Conservation (phyloP, 306 rosid species). For the Prunus mongolica region DNA sequence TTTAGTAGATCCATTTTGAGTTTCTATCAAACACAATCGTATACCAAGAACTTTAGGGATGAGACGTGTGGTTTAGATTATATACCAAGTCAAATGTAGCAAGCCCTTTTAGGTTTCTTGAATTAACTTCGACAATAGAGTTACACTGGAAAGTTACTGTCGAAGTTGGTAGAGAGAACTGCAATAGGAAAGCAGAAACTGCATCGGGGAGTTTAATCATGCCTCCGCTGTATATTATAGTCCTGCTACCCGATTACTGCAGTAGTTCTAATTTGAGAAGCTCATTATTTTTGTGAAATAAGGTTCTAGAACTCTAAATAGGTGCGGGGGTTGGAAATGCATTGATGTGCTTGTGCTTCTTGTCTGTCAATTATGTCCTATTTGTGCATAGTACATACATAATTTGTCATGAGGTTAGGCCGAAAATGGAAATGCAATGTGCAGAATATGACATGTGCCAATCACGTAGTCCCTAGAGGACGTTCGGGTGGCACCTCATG, state of each 20-base stretch:
- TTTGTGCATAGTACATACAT: not conserved
- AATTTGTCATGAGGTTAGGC: not conserved
- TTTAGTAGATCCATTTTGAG: not conserved
- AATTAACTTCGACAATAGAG: not conserved
- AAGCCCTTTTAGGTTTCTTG: not conserved
- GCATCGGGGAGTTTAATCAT: not conserved
- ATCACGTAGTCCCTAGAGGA: not conserved
- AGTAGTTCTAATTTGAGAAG: not conserved
- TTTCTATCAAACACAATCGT: not conserved
- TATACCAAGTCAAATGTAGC: not conserved
- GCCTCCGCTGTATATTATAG: not conserved
- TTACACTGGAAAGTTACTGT: not conserved
- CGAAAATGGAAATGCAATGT: not conserved
- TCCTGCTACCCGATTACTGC: not conserved
- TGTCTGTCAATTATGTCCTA: not conserved
- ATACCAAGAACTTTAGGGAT: not conserved
- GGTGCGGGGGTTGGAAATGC: not conserved
- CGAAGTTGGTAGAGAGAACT: not conserved
- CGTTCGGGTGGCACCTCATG: not conserved
- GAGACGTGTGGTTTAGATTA: not conserved
- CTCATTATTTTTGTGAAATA: not conserved
- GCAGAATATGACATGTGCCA: not conserved
- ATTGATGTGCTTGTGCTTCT: not conserved
- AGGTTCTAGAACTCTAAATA: not conserved
- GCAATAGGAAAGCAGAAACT: not conserved